These are phyloP conservation scores for Phellopilus nigrolimitatus DNA, from an alignment of 1,284 basidiomycete species.

Conservation along the genomic window DNA sequence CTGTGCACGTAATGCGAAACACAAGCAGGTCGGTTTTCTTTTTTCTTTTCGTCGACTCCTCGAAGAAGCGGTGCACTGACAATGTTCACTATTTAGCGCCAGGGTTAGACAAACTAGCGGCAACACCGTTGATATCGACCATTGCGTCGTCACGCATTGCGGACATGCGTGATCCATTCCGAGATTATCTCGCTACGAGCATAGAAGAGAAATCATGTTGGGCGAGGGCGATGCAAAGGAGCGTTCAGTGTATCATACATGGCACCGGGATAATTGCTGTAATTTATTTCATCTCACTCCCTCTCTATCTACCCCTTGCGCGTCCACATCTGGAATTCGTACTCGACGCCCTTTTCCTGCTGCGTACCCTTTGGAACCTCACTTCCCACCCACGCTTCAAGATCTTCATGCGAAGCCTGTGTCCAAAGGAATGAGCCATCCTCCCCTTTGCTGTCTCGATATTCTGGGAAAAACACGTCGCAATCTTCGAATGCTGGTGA, in stretches of 20 bases:
- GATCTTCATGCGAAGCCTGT: constrained; percentile 51
- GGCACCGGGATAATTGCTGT: constrained; percentile 10
- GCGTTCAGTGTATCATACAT: background rate
- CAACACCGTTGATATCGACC: no score
- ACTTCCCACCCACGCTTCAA: constrained; percentile 75
- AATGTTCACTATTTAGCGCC: constrained; percentile 42
- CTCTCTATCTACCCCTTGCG: constrained; percentile 27
- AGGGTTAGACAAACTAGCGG: constrained; percentile 49
- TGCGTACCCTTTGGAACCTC: constrained; percentile 72
- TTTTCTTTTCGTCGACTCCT: background rate
- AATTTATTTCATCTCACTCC: constrained; percentile 3
- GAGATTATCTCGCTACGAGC: no score
- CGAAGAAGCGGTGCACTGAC: constrained; percentile 11
- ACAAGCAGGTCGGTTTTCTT: constrained; percentile 81
- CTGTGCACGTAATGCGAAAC: constrained; percentile 93
- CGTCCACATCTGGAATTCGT: constrained; percentile 93
- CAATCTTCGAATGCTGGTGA: constrained; percentile 74
- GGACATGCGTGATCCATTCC: no score
- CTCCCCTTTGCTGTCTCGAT: constrained; percentile 35
- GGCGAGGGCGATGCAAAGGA: no score
- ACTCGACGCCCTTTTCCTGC: constrained; percentile 76
- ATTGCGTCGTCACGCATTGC: no score
- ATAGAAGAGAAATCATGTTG: no score
- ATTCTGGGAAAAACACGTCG: constrained; percentile 84
- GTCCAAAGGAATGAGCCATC: constrained; percentile 44